Base-by-base conservation (phyloP, 139 green algal species). In the Chlorella sp. region DNA sequence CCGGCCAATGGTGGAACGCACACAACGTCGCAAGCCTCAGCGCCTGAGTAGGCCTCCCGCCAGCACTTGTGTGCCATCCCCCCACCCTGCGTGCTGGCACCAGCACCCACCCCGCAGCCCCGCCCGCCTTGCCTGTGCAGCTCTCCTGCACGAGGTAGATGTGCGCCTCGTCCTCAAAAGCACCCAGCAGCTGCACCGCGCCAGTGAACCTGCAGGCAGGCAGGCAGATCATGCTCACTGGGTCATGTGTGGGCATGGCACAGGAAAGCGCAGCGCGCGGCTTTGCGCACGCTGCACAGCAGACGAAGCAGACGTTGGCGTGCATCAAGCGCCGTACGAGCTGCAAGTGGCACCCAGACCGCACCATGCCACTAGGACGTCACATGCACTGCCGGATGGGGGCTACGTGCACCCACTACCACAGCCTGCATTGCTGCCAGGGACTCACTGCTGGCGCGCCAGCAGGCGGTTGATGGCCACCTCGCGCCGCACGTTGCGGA, bases 121-220 rank as follows among this genome's bases (percentile, higher is more conserved):
- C 1, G 15, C 32, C 61, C 61, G 16, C 19, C 83, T 87, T 71
- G 91, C 95, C 94, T 53, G 93, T 88, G 15, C 95, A 96, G 90
- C 91, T 96, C 92, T 98, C 96, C 89, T 96, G 92, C 32, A 96
- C 93, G 78, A 98, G 89, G 92, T 97, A 97, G 2, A 97, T 93
- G 71, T 96, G 92, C 28, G 94, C 89, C 30, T 93, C 92, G 80
- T 98, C 96, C 86, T 96, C 95, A 92, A 97, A 98, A 1, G 96
- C 95, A 3, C 91, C 95, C 61, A 94, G 96, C 88, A 97, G 92
- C 86, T 92, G 83, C 48, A 97, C 93, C 0, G 84, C 42, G 30
- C 84, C 84, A 2, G 84, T 88, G 84, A 88, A 88, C 68, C 84
- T 88, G 84, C 84, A 76, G 81, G 53, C 30, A 42, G 30, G 80